Percentiles rank a stretch among this genome's conserved stretches.
These are phyloP conservation scores for Ustilago bromivora DNA, from an alignment of 1,284 basidiomycete genomes.

Conservation along the genomic window DNA sequence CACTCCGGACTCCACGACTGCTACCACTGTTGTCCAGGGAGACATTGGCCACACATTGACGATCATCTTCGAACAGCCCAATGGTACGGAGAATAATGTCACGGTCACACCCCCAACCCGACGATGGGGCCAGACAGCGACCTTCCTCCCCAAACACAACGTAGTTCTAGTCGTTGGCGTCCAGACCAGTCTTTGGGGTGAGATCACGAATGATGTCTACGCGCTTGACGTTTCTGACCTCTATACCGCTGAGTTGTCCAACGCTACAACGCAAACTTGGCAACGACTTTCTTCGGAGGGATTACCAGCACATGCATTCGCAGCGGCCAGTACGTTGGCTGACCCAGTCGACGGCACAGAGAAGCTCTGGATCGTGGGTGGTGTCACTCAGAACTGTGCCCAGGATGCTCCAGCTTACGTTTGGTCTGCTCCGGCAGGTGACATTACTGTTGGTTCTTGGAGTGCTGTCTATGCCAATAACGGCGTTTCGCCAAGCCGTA, in stretches of 20 bases:
- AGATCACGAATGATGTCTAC: conserved; percentile 59
- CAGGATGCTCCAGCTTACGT: conserved; percentile 45
- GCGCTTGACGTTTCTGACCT: conserved; percentile 50
- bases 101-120: conserved; percentile 18
- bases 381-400: conserved; percentile 58
- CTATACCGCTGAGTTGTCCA: conserved; percentile 27
- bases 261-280: conserved; percentile 18
- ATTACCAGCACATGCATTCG: conserved; percentile 56
- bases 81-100: conserved; percentile 17
- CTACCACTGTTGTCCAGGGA: not conserved
- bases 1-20: not conserved
- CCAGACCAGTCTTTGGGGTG: conserved; percentile 49
- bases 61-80: conserved; percentile 28
- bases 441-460: conserved; percentile 31
- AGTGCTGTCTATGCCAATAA: conserved; percentile 23
- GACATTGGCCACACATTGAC: conserved; percentile 27
- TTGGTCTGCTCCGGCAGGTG: conserved; percentile 40
- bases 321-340: conserved; percentile 26
- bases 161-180: conserved; percentile 63
- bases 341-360: conserved; percentile 23
- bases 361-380: conserved; percentile 61
- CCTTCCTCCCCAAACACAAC: conserved; percentile 38
- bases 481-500: conserved; percentile 11
- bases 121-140: conserved; percentile 47
- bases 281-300: conserved; percentile 31